Base-by-base conservation (phyloP, 2,329 filamentous ascomycete genomes). In the Aspergillus piperis region DNA sequence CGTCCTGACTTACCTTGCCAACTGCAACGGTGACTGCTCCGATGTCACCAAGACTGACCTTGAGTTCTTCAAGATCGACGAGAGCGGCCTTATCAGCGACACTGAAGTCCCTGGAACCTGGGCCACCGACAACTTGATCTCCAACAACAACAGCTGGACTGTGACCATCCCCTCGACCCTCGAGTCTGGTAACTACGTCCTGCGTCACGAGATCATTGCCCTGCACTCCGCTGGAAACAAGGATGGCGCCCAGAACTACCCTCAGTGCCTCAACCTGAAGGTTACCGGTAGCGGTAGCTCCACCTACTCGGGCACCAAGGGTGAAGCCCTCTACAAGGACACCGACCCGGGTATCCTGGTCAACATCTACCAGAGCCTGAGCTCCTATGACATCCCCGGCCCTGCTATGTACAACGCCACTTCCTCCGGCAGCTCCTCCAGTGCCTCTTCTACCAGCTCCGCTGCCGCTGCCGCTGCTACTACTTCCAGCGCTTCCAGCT, bases 41-140 rank as follows among this genome's bases (percentile, higher is more conserved):
- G 71, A 73, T 0, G 84, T 82, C 58, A 81, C 84, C 73, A 84
- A 85, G 73, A 75, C 72, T 2, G 69, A 75, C 5, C 80, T 88
- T 30, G 73, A 83, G 64, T 89, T 83, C 74, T 85, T 87, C 81
- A 90, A 90, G 81, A 88, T 89, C 60, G 81, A 83, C 41, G 81
- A 81, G 58, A 78, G 73, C 36, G 87, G 86, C 59, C 80, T 86
- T 64, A 75, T 83, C 61, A 70, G 77, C 62, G 77, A 75, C 49
- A 75, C 68, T 58, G 71, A 73, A 38, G 70, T 69, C 17, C 77
- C 81, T 3, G 81, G 82, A 39, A 75, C 71, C 44, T 89, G 86
- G 85, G 86, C 83, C 50, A 75, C 83, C 10, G 84, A 87, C 58
- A 69, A 81, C 5, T 69, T 87, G 67, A 82, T 82, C 64, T 67